Evolutionary conservation across 768 basidiomycete species (phyloP), one percentile per base, ranked within the genome.

Genomic region (Nevesoporus exiguus): DNA sequence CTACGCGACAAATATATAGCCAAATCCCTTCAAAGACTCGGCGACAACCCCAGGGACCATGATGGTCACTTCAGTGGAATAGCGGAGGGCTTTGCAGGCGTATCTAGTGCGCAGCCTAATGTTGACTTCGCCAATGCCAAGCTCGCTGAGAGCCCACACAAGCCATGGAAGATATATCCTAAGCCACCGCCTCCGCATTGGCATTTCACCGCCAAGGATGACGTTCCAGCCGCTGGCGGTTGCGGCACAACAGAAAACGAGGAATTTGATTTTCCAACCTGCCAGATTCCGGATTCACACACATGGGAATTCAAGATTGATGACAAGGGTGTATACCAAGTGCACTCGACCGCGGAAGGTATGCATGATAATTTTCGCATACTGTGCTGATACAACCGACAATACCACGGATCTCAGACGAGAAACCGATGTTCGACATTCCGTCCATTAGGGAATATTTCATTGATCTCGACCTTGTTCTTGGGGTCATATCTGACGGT

Each of bases 1-100:
- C 76, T 98, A 19, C 88, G 97, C 25, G 96, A 98, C 75, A 98
- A 98, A 73, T 99, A 98, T 75, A 94, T 97, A 75, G 60, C 76
- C 7, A 81, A 82, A 55, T 98, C 95, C 1, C 80, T 86, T 5
- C 97, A 99, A 68, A 80, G 93, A 50, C 82, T 98, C 3, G 97
- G 96, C 3, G 97, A 98, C 72, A 90, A 98, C 69, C 97, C 97
- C 0, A 80, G 82, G 57, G 93, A 98, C 70, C 83, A 95, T 68
- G 97, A 98, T 60, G 89, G 84, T 0, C 61, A 75, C 13, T 94
- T 95, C 66, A 73, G 74, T 4, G 86, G 89, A 14, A 73, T 95
- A 54, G 74, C 78, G n/a, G 77, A 85, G 56, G 77, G 79, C 37
- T 67, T 77, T 59, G 78, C 84, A 0, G 84, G 83, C 48, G 83